Evolutionary conservation across 306 rosid species (phyloP), one percentile per base, ranked within the genome.

Genomic region (Trifolium pratense): DNA sequence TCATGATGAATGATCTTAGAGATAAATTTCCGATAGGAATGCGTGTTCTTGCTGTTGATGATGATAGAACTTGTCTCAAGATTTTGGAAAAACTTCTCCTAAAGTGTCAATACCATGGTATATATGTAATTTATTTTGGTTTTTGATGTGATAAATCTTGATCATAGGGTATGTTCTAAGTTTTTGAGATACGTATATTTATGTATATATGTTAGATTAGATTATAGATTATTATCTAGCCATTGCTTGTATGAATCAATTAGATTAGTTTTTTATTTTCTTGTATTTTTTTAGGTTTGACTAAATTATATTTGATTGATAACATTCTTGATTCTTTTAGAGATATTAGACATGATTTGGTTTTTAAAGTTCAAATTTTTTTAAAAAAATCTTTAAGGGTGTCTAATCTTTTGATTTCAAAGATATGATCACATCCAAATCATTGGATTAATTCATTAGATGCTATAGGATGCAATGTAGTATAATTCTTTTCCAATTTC

Each of bases 1-100:
- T 61, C 73, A 58, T 16, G 43, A 60, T 37, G 73, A 96, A 78
- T 13, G 93, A 85, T 31, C 86, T 75, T 18, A 77, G 71, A 65
- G 89, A 87, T 13, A 81, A 86, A 25, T 95, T 91, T 79, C 99
- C 97, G 5, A n/a, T 80, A 12, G 99, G 99, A 79, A 86, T 95
- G 99, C 90, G 92, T 56, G 92, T 95, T 39, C 97, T 95, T 40
- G 97, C 97, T 2, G 99, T 95, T 67, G 99, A 95, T 9, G 99
- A 95, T 69, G 97, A 95, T 40, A 85, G 88, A 76, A 89, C 90
- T 18, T 91, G 97, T 57, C 97, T 91, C 70, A 34, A 34, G 79
- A 56, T 95, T 73, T 83, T 95, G 84, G 95, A 91, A 77, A 80
- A 78, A 70, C 79, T 88, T 68, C 97, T 95, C 17, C 92, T 85